Evolutionary conservation across 164 flowering plant species (phyloP).

Genomic region (Aristolochia fimbriata): DNA sequence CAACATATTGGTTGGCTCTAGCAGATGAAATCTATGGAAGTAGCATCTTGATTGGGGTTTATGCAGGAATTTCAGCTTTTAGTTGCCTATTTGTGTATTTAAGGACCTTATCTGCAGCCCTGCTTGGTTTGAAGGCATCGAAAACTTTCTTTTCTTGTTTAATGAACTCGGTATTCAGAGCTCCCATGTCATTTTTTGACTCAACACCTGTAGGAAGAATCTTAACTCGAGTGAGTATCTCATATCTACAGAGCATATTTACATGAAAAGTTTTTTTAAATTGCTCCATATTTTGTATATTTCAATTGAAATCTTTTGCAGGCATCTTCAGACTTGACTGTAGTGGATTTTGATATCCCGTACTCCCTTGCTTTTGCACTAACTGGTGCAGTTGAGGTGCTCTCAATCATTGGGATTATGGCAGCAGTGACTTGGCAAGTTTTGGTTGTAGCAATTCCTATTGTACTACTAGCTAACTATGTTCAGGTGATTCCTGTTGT

Average conservation of each 20-base stretch:
- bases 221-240: constrained; percentile 55
- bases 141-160: constrained; percentile 59
- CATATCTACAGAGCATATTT: no score
- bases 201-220: constrained; percentile 88
- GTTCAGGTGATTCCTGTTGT: constrained; percentile 43
- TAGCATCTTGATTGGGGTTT: constrained; percentile 47
- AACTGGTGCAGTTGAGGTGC: constrained; percentile 27
- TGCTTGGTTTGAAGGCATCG: constrained; percentile 66
- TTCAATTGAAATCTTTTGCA: constrained; percentile 16
- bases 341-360: constrained; percentile 71
- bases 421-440: constrained; percentile 87
- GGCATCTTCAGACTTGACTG: constrained; percentile 83
- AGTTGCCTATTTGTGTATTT: constrained; percentile 46
- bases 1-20: constrained; percentile 76
- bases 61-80: constrained; percentile 38
- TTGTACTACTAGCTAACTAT: constrained; percentile 32
- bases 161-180: constrained; percentile 52
- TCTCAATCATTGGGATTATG: constrained; percentile 40
- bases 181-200: constrained; percentile 91
- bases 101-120: constrained; percentile 41
- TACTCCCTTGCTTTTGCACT: constrained; percentile 32
- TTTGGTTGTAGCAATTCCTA: constrained; percentile 50
- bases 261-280: no score
- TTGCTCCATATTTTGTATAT: not conserved
- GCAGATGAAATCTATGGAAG: constrained; percentile 36